Evolutionary conservation across 108 stramenopile species (phyloP).

Genomic region (Pseudonitzschia delicatissima): DNA sequence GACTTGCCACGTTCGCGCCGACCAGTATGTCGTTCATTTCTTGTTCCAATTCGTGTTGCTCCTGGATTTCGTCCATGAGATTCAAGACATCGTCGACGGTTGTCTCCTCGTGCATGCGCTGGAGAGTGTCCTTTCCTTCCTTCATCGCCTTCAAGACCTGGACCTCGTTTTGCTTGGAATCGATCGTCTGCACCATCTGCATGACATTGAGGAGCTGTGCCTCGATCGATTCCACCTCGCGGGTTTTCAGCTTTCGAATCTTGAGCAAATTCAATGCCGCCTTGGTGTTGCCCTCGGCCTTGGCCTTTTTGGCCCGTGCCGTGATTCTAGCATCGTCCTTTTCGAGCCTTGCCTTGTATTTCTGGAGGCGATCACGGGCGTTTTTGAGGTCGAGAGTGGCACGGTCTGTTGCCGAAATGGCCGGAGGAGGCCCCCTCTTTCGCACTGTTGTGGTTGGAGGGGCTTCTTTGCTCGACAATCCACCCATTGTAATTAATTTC

Average conservation of each 20-base stretch:
- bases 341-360: slow-evolving; percentile 68
- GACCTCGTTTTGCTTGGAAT: slow-evolving; percentile 76
- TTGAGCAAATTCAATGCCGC: slow-evolving; percentile 71
- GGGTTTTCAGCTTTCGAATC: slow-evolving; percentile 69
- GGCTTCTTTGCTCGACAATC: not conserved
- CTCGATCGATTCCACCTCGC: slow-evolving; percentile 69
- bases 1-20: slow-evolving; percentile 16
- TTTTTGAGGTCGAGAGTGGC: slow-evolving; percentile 90
- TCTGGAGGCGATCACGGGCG: slow-evolving; percentile 74
- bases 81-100: slow-evolving; percentile 87
- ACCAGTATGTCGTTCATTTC: slow-evolving; percentile 68
- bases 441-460: not conserved
- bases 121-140: slow-evolving; percentile 82
- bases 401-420: slow-evolving; percentile 64
- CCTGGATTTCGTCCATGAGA: slow-evolving; percentile 87
- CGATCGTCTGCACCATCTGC: slow-evolving; percentile 87
- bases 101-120: slow-evolving; percentile 82
- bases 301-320: slow-evolving; percentile 63
- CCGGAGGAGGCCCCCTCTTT: slow-evolving; percentile 14
- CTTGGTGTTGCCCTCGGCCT: slow-evolving; percentile 55
- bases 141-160: slow-evolving; percentile 70
- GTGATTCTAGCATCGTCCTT: slow-evolving; percentile 58
- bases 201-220: slow-evolving; percentile 72
- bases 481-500: not conserved
- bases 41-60: slow-evolving; percentile 79